These are phyloP conservation scores for cucumber (Cucumis sativus) DNA, from an alignment of 306 rosid genomes.

Conservation along the genomic window DNA sequence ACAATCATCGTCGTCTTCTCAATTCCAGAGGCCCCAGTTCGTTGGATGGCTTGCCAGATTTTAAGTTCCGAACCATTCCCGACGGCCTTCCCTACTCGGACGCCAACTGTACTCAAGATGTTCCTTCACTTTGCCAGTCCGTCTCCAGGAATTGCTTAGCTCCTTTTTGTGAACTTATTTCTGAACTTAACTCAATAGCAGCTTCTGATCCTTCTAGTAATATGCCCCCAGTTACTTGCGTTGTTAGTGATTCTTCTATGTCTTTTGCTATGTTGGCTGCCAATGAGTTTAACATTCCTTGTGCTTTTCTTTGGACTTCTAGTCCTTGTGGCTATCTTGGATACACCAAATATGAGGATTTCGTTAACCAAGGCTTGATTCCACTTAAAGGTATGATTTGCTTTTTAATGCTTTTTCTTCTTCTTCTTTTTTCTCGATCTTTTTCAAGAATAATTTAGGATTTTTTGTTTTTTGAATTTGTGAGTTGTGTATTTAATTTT, in stretches of 20 bases:
- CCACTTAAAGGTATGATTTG: constrained; percentile 42
- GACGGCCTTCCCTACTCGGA: constrained; percentile 49
- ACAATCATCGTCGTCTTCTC: neutral
- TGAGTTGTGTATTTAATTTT: no score
- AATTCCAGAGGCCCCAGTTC: neutral
- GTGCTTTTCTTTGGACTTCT: constrained; percentile 36
- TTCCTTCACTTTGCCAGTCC: constrained; percentile 23
- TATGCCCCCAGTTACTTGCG: constrained; percentile 28
- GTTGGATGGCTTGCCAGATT: neutral
- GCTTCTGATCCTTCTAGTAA: neutral
- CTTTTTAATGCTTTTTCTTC: no score
- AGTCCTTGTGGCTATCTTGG: constrained; percentile 44
- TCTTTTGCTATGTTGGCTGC: constrained; percentile 39
- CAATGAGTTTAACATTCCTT: constrained; percentile 24
- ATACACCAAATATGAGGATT: constrained; percentile 10
- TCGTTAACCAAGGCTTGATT: constrained; percentile 14
- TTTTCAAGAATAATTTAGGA: no score
- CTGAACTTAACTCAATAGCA: constrained; percentile 11
- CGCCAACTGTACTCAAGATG: constrained; percentile 31
- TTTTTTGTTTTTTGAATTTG: no score
- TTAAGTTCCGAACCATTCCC: neutral
- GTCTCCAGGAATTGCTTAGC: constrained; percentile 18
- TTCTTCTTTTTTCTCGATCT: no score
- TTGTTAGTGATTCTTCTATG: constrained; percentile 33
- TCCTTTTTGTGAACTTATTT: constrained; percentile 30